These are phyloP conservation scores for Penicillium nordicum DNA, from an alignment of 2,329 filamentous ascomycete genomes.

Conservation along the genomic window DNA sequence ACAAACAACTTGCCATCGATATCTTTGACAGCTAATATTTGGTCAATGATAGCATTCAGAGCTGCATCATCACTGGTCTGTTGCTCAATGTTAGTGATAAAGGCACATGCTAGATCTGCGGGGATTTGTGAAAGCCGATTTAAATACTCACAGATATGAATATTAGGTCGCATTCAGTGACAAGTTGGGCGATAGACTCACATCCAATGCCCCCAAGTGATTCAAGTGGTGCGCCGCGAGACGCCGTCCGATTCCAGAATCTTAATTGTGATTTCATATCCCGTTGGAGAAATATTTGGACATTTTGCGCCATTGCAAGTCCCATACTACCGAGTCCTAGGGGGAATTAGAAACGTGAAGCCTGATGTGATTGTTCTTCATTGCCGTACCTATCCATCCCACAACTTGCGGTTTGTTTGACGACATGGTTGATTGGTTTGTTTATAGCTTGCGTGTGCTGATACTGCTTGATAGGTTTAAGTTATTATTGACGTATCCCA, in stretches of 20 bases:
- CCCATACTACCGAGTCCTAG: constrained; percentile 15
- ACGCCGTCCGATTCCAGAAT: constrained; percentile 11
- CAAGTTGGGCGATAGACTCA: constrained; percentile 5
- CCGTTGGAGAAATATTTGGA: constrained; percentile 5
- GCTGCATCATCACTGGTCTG: constrained; percentile 4
- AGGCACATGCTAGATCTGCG: neutral
- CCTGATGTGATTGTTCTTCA: neutral
- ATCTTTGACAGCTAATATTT: constrained; percentile 1
- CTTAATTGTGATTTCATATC: neutral
- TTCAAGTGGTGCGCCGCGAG: constrained; percentile 5
- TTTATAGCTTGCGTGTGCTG: neutral
- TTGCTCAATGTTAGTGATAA: neutral
- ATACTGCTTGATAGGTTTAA: neutral
- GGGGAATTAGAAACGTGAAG: neutral
- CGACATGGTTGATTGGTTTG: neutral
- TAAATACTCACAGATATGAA: constrained; percentile 13
- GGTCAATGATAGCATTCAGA: neutral
- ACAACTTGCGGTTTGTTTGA: neutral
- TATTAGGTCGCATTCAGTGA: constrained; percentile 6
- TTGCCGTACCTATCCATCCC: constrained; percentile 10
- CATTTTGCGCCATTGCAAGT: constrained; percentile 12
- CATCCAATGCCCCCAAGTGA: constrained; percentile 4
- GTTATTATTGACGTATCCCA: neutral
- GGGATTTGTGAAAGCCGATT: neutral
- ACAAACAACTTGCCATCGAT: constrained; percentile 7